Evolutionary conservation across 768 basidiomycete species (phyloP), one percentile per base, ranked within the genome.

Genomic region (Rhodotorula diobovata): DNA sequence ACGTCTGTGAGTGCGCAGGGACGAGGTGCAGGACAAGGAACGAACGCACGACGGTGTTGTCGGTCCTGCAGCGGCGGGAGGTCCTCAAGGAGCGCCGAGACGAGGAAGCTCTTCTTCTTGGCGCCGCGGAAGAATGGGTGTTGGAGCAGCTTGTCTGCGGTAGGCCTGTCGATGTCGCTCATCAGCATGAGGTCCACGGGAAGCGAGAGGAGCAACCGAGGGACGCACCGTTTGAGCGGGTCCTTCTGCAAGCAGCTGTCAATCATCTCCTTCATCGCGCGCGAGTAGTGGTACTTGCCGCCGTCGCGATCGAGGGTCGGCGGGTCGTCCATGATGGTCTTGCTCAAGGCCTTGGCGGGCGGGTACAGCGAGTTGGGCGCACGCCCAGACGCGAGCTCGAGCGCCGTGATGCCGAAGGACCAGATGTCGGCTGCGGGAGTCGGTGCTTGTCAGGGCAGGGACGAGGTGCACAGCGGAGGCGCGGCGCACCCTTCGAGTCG

Each of bases 361-460:
- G 88, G 84, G 76, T 90, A 88, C 72, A 88, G 85, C 25, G 89
- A 89, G 68, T 87, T 83, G n/a, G 94, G 94, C 3, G 93, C 90
- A 11, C 88, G 86, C 0, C 94, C 94, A 77, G 91, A 88, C 0
- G 90, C 85, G 43, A 97, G 83, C 79, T 96, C 94, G 57, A 96
- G 82, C 25, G 93, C 89, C n/a, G 93, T 95, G 68, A 97, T 93
- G 21, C 91, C 94, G 79, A 96, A 90, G 68, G 90, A 93, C 93
- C 93, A 97, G 68, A 97, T 93, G 78, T 97, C 94, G 30, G 91
- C 91, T 73, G 88, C 86, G 21, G 78, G 35, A 48, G 20, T 14
- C 37, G 48, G 23, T 0, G 56, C n/a, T 30, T 32, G 32, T 28
- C 28, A 12, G 41, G 41, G 39, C 30, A 64, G 28, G 23, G 15